phyloP scores from a whole-genome alignment of 805 yeast genomes.

The Starmerella tilneyi region DNA sequence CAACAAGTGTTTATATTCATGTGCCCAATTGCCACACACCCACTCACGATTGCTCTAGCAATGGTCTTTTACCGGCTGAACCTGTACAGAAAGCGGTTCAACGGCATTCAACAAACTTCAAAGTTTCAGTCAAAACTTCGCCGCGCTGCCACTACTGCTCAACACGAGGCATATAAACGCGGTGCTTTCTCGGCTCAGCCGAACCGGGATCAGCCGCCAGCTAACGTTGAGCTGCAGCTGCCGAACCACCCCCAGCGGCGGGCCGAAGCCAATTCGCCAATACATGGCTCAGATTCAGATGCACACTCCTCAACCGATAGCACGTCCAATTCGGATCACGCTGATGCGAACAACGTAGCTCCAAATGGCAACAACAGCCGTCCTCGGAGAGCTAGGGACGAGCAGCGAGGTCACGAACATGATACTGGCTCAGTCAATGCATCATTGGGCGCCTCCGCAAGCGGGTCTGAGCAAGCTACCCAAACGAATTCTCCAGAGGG shows the following conservation, averaged over 20 bases:
- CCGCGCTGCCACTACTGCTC: slow-evolving; percentile 57
- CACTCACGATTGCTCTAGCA: slow-evolving; percentile 75
- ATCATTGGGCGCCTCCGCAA: no score
- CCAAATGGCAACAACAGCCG: no score
- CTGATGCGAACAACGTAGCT: no score
- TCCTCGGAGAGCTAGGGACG: no score
- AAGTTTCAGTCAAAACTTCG: slow-evolving; percentile 72
- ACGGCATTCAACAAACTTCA: slow-evolving; percentile 68
- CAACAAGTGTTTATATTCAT: slow-evolving; percentile 72
- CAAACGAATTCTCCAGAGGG: slow-evolving; percentile 1
- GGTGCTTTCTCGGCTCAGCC: background rate
- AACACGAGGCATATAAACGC: slow-evolving; percentile 28
- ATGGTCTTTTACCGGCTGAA: slow-evolving; percentile 68
- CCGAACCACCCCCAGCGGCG: background rate
- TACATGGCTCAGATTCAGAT: no score
- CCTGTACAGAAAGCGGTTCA: slow-evolving; percentile 83
- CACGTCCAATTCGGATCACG: no score
- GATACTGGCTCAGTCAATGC: no score
- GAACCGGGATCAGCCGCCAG: slow-evolving; percentile 1
- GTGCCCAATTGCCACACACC: slow-evolving; percentile 60
- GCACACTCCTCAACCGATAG: no score
- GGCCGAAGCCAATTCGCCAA: background rate
- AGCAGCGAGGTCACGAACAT: no score
- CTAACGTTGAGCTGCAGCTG: background rate
- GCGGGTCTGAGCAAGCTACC: background rate